Conservation (phyloP, 371 early-diverging fungal genomes). For the Haplosporangium sp. region DNA sequence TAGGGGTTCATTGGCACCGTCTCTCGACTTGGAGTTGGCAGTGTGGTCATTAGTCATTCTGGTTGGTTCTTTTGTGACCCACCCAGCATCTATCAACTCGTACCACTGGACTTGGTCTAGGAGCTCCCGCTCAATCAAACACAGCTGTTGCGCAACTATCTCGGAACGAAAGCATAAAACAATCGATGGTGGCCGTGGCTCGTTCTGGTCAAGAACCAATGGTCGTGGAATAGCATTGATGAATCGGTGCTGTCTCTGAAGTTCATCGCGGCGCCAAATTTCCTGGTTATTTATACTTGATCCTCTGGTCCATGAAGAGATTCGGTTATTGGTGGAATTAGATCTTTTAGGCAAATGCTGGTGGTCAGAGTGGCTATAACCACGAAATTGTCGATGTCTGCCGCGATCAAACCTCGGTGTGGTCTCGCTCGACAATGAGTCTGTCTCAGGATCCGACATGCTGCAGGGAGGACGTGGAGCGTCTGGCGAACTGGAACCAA, state of each 20-base stretch:
- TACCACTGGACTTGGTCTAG: conserved; percentile 74
- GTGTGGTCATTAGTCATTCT: not conserved
- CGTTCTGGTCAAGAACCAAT: not conserved
- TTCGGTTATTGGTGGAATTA: no score
- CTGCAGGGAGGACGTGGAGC: no score
- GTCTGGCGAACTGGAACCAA: no score
- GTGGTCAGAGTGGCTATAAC: no score
- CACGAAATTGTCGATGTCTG: no score
- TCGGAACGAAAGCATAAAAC: conserved; percentile 69
- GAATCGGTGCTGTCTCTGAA: not conserved
- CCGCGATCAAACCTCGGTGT: no score
- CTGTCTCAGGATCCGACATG: no score
- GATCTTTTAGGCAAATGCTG: no score
- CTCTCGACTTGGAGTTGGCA: not conserved
- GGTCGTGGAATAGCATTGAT: not conserved
- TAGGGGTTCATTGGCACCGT: not conserved
- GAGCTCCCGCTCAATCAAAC: conserved; percentile 69
- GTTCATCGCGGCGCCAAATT: not conserved
- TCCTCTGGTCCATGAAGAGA: not conserved
- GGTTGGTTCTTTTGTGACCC: conserved; percentile 57
- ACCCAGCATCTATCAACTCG: conserved; percentile 70
- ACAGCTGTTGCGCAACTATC: conserved; percentile 69
- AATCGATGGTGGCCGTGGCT: conserved; percentile 30
- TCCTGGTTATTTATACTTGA: not conserved
- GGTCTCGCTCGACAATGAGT: no score